phyloP scores from a whole-genome alignment of 768 basidiomycete genomes.

The Tricholoma hemisulphureum region DNA sequence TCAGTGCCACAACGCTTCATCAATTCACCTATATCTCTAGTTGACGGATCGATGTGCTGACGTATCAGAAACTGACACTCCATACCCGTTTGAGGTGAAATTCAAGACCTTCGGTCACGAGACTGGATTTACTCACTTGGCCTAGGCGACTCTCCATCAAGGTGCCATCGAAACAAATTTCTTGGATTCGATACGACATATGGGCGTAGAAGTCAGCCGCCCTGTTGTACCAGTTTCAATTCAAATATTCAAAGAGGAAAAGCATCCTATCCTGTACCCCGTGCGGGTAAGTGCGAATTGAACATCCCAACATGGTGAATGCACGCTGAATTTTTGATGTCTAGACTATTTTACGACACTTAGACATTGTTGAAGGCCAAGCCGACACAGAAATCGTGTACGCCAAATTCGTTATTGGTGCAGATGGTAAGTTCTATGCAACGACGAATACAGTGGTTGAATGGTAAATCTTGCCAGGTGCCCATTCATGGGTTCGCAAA shows the following conservation, averaged over 20 bases:
- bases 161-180: conserved; percentile 62
- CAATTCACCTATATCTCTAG: conserved; percentile 30
- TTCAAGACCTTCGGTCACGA: neutral
- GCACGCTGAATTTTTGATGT: neutral
- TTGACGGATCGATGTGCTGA: conserved; percentile 62
- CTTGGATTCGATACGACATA: conserved; percentile 48
- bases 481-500: conserved; percentile 83
- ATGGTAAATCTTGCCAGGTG: conserved; percentile 43
- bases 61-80: conserved; percentile 58
- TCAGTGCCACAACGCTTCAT: neutral
- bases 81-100: conserved; percentile 69
- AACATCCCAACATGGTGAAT: neutral
- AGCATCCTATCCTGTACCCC: conserved; percentile 38
- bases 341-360: conserved; percentile 46
- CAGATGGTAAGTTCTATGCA: conserved; percentile 51
- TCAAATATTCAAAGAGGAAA: conserved; percentile 41
- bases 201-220: conserved; percentile 50
- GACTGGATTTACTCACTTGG: neutral
- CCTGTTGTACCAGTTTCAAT: conserved; percentile 51
- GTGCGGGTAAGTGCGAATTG: conserved; percentile 34
- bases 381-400: conserved; percentile 53
- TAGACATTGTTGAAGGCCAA: conserved; percentile 33
- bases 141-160: conserved; percentile 58
- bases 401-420: conserved; percentile 75
- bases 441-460: neutral